These are phyloP conservation scores for Aechmea fasciata DNA, from an alignment of 176 grass and related monocot species.

Conservation along the genomic window DNA sequence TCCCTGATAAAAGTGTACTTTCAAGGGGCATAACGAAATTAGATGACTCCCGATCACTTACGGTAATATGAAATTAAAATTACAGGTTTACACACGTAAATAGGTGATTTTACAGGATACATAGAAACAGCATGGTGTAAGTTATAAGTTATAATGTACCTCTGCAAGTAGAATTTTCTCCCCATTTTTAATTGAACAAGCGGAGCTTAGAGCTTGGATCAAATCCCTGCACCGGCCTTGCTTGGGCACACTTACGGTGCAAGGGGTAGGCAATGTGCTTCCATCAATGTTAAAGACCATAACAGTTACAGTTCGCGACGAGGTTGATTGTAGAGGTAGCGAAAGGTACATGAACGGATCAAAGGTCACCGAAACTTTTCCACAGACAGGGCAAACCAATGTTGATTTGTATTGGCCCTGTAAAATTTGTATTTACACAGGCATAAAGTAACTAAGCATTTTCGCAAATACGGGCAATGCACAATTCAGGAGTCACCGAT, in stretches of 20 bases:
- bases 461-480: no score
- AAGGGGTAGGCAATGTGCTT: constrained; percentile 49
- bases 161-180: constrained; percentile 92
- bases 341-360: constrained; percentile 99
- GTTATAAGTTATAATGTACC: constrained; percentile 37
- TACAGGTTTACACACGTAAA: no score
- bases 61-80: no score
- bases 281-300: constrained; percentile 69
- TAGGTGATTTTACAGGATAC: no score
- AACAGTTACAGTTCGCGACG: constrained; percentile 60
- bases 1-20: not conserved
- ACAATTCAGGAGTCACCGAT: no score
- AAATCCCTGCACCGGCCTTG: constrained; percentile 85
- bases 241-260: constrained; percentile 90
- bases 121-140: not conserved
- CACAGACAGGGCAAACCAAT: constrained; percentile 88
- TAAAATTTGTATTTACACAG: constrained; percentile 1
- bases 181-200: constrained; percentile 66
- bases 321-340: constrained; percentile 85
- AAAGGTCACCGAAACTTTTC: constrained; percentile 97
- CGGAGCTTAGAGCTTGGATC: constrained; percentile 63
- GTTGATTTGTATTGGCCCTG: constrained; percentile 99
- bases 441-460: not conserved
- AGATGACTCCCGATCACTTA: no score
- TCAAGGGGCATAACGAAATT: no score